A percentile compares a stretch with the other conserved stretches of the same genome.
Conservation (phyloP, 1,139 yeast genomes). For the Candida sp. region DNA sequence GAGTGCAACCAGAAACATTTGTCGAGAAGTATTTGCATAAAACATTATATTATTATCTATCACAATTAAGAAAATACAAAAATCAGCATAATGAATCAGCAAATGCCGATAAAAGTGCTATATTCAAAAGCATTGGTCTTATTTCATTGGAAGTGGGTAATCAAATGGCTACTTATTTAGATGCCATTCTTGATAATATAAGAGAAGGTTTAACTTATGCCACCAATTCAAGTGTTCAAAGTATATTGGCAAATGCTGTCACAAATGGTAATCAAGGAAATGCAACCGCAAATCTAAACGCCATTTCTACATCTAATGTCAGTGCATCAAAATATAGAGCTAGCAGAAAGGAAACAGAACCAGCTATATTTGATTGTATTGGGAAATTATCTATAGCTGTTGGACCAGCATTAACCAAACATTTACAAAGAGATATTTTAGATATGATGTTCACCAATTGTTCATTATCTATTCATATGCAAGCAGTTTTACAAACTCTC, state of each 20-base stretch:
- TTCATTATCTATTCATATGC: slow-evolving; percentile 77
- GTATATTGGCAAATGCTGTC: slow-evolving; percentile 41
- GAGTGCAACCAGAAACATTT: slow-evolving; percentile 73
- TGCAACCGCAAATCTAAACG: slow-evolving; percentile 6
- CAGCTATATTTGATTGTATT: slow-evolving; percentile 86
- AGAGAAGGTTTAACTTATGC: slow-evolving; percentile 70
- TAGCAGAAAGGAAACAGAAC: slow-evolving; percentile 70
- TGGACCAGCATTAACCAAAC: slow-evolving; percentile 94
- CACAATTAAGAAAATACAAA: slow-evolving; percentile 72
- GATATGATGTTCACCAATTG: slow-evolving; percentile 76
- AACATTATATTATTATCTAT: slow-evolving; percentile 72
- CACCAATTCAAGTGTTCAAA: slow-evolving; percentile 37
- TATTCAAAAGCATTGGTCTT: slow-evolving; percentile 81
- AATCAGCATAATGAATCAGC: slow-evolving; percentile 38
- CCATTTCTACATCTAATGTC: slow-evolving; percentile 16
- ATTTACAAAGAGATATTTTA: slow-evolving; percentile 75
- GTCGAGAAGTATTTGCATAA: slow-evolving; percentile 80
- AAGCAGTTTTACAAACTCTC: slow-evolving; percentile 66
- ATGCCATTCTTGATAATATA: slow-evolving; percentile 79
- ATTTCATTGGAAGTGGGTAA: slow-evolving; percentile 83
- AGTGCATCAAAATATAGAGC: slow-evolving; percentile 56
- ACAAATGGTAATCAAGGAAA: slow-evolving; percentile 16
- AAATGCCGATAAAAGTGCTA: slow-evolving; percentile 65
- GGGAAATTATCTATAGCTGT: slow-evolving; percentile 86
- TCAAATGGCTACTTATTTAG: slow-evolving; percentile 84